These are phyloP conservation scores for Fusarium nygamai DNA, from an alignment of 2,329 filamentous ascomycete species.

Conservation along the genomic window DNA sequence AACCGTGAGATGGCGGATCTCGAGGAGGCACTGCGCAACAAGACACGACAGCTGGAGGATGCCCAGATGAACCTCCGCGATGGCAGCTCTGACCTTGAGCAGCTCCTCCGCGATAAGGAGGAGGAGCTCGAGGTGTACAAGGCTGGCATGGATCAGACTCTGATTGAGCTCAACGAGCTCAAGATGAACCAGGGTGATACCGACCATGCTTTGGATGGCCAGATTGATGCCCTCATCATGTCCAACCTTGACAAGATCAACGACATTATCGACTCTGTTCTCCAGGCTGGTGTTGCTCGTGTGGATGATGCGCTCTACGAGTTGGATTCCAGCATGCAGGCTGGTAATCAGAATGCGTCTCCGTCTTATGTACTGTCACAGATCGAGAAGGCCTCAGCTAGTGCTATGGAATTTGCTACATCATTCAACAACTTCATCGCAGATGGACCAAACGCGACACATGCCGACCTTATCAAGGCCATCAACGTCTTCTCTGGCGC, in stretches of 20 bases:
- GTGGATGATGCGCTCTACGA: conserved; percentile 98
- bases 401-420: conserved; percentile 95
- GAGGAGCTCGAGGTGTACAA: conserved; percentile 99
- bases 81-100: conserved; percentile 85
- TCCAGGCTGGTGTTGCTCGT: conserved; percentile 90
- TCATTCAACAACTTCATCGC: conserved; percentile 99
- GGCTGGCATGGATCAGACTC: conserved; percentile 94
- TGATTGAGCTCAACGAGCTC: conserved; percentile 91
- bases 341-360: conserved; percentile 97
- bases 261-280: conserved; percentile 95
- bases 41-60: conserved; percentile 88
- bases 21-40: conserved; percentile 89
- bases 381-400: conserved; percentile 94
- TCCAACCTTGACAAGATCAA: conserved; percentile 93
- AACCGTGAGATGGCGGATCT: conserved; percentile 97
- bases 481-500: conserved; percentile 91
- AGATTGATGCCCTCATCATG: conserved; percentile 89
- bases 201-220: conserved; percentile 84
- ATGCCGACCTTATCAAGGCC: conserved; percentile 91
- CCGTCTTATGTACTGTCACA: conserved; percentile 95
- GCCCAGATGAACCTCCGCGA: conserved; percentile 80
- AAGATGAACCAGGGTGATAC: conserved; percentile 78
- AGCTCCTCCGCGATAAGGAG: conserved; percentile 89
- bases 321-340: conserved; percentile 96
- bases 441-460: conserved; percentile 89